Percentiles rank a stretch among this genome's conserved stretches.
phyloP scores from a whole-genome alignment of 495 filamentous ascomycete genomes.

The Astrothelium subdiscretum region DNA sequence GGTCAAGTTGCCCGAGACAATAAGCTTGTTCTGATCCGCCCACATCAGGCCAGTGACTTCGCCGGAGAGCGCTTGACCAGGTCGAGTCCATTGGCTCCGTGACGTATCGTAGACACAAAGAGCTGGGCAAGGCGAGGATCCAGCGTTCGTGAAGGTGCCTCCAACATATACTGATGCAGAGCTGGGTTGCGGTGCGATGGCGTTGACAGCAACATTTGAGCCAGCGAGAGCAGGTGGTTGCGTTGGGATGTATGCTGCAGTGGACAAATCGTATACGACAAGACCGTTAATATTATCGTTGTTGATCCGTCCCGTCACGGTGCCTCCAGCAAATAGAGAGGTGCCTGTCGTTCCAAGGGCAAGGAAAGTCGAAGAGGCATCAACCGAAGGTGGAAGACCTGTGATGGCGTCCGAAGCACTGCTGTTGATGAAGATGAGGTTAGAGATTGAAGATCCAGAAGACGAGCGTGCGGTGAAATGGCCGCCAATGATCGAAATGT shows the following conservation, averaged over 20 bases:
- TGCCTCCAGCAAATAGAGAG: conserved; percentile 71
- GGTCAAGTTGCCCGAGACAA: conserved; percentile 66
- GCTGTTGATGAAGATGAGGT: conserved; percentile 64
- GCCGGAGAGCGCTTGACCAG: conserved; percentile 58
- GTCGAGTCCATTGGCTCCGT: conserved; percentile 62
- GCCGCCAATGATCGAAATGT: conserved; percentile 80
- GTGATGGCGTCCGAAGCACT: conserved; percentile 46
- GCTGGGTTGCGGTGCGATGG: conserved; percentile 55
- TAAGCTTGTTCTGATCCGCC: conserved; percentile 53
- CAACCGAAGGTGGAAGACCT: conserved; percentile 34
- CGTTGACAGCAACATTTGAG: conserved; percentile 55
- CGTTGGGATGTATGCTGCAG: conserved; percentile 40
- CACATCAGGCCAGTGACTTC: conserved; percentile 61
- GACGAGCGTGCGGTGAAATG: conserved; percentile 64
- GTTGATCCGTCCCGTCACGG: conserved; percentile 56
- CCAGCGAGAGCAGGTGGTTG: conserved; percentile 68
- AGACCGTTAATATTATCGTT: conserved; percentile 58
- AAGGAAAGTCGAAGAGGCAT: conserved; percentile 60
- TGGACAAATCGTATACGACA: conserved; percentile 62
- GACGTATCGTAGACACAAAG: conserved; percentile 67
- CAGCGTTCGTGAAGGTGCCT: conserved; percentile 68
- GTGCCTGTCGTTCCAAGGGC: conserved; percentile 56
- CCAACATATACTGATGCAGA: conserved; percentile 72
- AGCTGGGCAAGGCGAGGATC: conserved; percentile 66
- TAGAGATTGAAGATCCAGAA: conserved; percentile 61